These are phyloP conservation scores for Trichomonas vaginalis DNA, from an alignment of 208 protist species.

Conservation along the genomic window DNA sequence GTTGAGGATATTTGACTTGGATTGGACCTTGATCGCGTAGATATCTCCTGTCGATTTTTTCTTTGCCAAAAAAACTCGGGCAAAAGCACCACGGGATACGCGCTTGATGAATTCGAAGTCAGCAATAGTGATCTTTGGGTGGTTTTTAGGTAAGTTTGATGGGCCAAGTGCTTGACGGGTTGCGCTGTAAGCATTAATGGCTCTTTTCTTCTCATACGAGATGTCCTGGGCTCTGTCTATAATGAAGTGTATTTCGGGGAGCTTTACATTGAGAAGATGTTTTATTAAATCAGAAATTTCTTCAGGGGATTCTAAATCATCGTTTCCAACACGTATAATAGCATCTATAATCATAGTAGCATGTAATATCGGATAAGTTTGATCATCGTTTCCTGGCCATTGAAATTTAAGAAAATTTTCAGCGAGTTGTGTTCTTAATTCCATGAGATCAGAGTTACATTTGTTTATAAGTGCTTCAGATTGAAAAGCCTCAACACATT, in stretches of 20 bases:
- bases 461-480: neutral
- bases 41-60: constrained; percentile 44
- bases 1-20: neutral
- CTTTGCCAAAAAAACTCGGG: constrained; percentile 39
- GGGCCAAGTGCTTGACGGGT: too few relatives aligned
- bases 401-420: neutral
- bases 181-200: neutral
- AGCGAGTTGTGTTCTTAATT: neutral
- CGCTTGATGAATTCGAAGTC: constrained; percentile 52
- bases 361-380: neutral
- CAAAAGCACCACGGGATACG: constrained; percentile 50
- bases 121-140: constrained; percentile 18
- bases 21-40: constrained; percentile 47
- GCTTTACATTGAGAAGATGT: neutral
- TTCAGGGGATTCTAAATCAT: neutral
- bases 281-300: neutral
- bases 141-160: neutral
- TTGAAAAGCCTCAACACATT: neutral
- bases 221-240: neutral
- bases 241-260: neutral
- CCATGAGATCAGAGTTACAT: neutral
- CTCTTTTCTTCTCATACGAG: neutral
- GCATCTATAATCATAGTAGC: neutral
- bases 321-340: too few relatives aligned
- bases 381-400: neutral